Percentiles rank a stretch among this genome's conserved stretches.
These are phyloP conservation scores for Yamadazyma akitaensis DNA, from an alignment of 805 yeast genomes.

Conservation along the genomic window DNA sequence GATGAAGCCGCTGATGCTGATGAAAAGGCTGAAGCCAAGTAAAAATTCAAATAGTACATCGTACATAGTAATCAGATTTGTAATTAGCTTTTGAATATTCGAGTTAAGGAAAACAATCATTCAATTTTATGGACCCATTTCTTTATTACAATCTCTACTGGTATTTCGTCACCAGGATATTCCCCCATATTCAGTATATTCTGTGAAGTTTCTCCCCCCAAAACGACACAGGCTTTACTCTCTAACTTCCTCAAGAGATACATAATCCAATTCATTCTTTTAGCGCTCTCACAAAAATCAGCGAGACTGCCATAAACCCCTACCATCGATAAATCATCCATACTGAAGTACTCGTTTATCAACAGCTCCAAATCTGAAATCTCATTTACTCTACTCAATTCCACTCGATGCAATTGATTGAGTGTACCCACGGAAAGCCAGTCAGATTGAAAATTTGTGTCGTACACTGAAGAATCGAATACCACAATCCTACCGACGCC, in stretches of 20 bases:
- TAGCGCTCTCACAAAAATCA: background rate
- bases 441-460: background rate
- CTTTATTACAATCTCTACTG: background rate
- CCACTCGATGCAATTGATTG: background rate
- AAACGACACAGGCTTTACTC: background rate
- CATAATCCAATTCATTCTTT: slow-evolving; percentile 4
- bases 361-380: background rate
- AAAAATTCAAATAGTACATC: background rate
- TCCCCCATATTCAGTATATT: background rate
- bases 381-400: background rate
- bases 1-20: slow-evolving; percentile 15
- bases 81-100: background rate
- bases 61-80: background rate
- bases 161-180: background rate
- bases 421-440: background rate
- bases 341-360: background rate
- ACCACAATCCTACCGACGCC: slow-evolving; percentile 4
- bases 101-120: background rate
- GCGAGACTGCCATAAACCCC: slow-evolving; percentile 3
- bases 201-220: background rate
- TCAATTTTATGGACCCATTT: slow-evolving; percentile 4
- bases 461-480: slow-evolving; percentile 2
- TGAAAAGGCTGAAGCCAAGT: slow-evolving; percentile 4
- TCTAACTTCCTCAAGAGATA: slow-evolving; percentile 2
- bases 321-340: background rate